phyloP scores from a whole-genome alignment of 2,329 filamentous ascomycete genomes.

The Xylaria sp. region DNA sequence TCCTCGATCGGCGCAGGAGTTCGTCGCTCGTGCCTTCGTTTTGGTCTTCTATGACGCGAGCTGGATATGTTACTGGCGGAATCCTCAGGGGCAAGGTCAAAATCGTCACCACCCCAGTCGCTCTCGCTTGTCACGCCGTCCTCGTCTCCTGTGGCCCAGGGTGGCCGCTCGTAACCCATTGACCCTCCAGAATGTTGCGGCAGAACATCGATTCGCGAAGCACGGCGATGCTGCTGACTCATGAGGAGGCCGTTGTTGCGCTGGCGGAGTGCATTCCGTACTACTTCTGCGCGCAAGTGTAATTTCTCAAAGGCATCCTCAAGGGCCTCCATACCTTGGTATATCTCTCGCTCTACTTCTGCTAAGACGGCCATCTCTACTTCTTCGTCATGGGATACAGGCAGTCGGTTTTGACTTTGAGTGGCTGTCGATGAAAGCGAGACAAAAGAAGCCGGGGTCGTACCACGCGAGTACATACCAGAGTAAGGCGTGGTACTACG shows the following conservation, averaged over 20 bases:
- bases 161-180: conserved; percentile 54
- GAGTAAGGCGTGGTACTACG: conserved; percentile 56
- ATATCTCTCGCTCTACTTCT: conserved; percentile 92
- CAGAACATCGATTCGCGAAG: conserved; percentile 59
- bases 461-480: conserved; percentile 58
- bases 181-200: conserved; percentile 56
- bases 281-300: conserved; percentile 82
- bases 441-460: conserved; percentile 59
- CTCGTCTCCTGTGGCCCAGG: conserved; percentile 52
- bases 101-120: conserved; percentile 63
- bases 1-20: conserved; percentile 77
- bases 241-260: conserved; percentile 77
- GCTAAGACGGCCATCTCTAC: conserved; percentile 88
- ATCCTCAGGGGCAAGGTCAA: conserved; percentile 74
- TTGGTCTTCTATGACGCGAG: conserved; percentile 69
- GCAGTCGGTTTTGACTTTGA: conserved; percentile 52
- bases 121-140: conserved; percentile 59
- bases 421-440: conserved; percentile 46
- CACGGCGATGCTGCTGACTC: conserved; percentile 64
- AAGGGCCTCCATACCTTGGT: conserved; percentile 88
- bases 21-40: conserved; percentile 70
- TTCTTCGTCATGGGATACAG: conserved; percentile 90
- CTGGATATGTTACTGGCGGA: conserved; percentile 81
- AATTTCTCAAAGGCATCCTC: conserved; percentile 93
- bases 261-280: conserved; percentile 79